Evolutionary conservation across 176 grass and related monocot species (phyloP).

Genomic region (Thalia dealbata): DNA sequence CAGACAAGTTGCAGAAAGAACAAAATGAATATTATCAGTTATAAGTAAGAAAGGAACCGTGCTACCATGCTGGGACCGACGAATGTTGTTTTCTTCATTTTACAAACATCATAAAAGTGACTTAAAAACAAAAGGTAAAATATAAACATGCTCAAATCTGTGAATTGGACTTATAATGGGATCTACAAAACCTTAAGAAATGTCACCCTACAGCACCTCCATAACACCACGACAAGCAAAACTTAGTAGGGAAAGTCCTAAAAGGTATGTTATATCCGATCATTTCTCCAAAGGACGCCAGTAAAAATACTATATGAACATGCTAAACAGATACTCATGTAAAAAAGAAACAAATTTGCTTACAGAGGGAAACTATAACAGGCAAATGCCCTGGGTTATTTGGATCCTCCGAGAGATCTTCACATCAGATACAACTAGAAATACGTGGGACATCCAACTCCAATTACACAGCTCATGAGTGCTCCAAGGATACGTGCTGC

Average conservation of each 20-base stretch:
- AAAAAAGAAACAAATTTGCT: slow-evolving; percentile 9
- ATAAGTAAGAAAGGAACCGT: background rate
- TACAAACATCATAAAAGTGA: background rate
- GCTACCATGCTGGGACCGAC: background rate
- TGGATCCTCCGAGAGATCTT: background rate
- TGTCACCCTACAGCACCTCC: background rate
- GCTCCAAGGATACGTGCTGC: background rate
- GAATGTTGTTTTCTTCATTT: background rate
- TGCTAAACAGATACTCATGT: background rate
- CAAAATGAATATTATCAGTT: too few relatives aligned
- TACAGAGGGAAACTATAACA: slow-evolving; percentile 10
- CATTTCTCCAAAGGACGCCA: background rate
- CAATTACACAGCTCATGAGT: background rate
- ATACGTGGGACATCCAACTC: background rate
- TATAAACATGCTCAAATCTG: background rate
- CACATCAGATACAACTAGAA: slow-evolving; percentile 5
- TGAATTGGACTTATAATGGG: background rate
- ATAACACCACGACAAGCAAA: background rate
- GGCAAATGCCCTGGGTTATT: background rate
- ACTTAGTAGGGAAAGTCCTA: background rate
- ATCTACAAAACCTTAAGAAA: background rate
- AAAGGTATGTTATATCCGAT: slow-evolving; percentile 1
- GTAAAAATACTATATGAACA: slow-evolving; percentile 8
- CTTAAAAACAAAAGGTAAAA: background rate
- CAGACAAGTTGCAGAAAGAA: too few relatives aligned